Evolutionary conservation across 768 basidiomycete genomes (phyloP), one percentile per base, ranked within the genome.

Genomic region (Suillus tomentosus): DNA sequence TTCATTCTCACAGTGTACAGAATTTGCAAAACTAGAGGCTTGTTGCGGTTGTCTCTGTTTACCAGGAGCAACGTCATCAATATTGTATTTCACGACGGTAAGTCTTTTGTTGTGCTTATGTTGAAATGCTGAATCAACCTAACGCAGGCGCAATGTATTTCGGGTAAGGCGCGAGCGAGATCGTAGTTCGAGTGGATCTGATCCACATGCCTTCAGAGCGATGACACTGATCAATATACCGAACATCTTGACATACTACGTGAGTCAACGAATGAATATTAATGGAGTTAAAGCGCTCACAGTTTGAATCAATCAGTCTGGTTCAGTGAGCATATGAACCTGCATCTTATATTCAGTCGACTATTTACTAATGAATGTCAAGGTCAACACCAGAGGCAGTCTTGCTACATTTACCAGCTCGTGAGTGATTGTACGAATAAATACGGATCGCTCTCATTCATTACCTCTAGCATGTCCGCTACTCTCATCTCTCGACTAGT

Each of bases 1-100:
- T 51, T 51, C 15, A 51, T 27, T 27, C 50, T 51, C 24, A 27
- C 24, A 15, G 50, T 51, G 7, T 27, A 27, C 50, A 51, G 24
- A 27, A 51, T 51, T 51, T 51, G 24, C 15, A 51, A 51, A 51
- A 27, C 50, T 27, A 51, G 24, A 27, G 50, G 50, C 50, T 51
- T 50, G 3, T 14, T 27, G 8, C 50, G 24, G 1, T 51, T 51
- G 15, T 51, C 50, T 17, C 24, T 17, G 15, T 51, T 51, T 17
- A 27, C 24, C 8, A 27, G 50, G 24, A 17, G 3, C 8, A 51
- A 51, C 9, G 3, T 17, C 24, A 9, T 51, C 27, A 24, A 51
- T 51, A 27, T 51, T 8, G 9, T 51, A 17, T 51, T 51, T 51
- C 50, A 51, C 24, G 50, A 51, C 2, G 50, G 50, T 27, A 17